Percentiles rank a stretch among this genome's conserved stretches.
phyloP scores from a whole-genome alignment of 108 stramenopile genomes.

The Fragilaria crotonensis region DNA sequence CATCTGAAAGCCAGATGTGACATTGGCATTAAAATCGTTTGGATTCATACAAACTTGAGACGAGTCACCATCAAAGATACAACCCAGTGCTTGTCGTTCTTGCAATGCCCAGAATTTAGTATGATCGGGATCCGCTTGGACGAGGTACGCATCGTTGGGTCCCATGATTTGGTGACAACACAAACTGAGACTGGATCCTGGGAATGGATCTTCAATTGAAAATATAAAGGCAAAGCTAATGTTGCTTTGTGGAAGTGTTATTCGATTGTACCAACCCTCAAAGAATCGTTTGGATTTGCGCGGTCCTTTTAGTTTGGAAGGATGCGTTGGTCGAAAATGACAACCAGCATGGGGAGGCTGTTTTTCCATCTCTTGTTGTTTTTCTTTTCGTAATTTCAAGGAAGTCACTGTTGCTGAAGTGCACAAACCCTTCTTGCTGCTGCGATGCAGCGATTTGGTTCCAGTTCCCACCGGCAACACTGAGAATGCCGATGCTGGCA shows the following conservation, averaged over 20 bases:
- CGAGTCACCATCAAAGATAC: constrained; percentile 51
- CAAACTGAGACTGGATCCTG: constrained; percentile 38
- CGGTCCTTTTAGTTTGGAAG: constrained; percentile 24
- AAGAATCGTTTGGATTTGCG: constrained; percentile 45
- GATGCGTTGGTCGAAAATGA: constrained; percentile 73
- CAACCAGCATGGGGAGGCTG: constrained; percentile 78
- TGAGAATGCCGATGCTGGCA: too few species aligned
- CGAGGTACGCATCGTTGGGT: constrained; percentile 68
- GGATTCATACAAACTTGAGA: constrained; percentile 17
- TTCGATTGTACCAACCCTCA: constrained; percentile 88
- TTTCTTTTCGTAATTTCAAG: constrained; percentile 2
- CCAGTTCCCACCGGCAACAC: too few species aligned
- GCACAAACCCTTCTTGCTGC: too few species aligned
- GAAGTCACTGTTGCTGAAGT: not conserved
- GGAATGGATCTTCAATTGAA: constrained; percentile 75
- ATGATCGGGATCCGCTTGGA: constrained; percentile 65
- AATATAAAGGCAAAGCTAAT: constrained; percentile 78
- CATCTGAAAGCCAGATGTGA: constrained; percentile 72
- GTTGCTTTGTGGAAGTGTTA: constrained; percentile 49
- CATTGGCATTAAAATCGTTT: constrained; percentile 41
- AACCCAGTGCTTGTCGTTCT: constrained; percentile 61
- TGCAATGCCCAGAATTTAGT: constrained; percentile 76
- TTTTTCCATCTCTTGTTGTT: constrained; percentile 15
- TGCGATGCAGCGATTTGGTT: too few species aligned
- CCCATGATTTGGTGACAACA: constrained; percentile 75